Evolutionary conservation across 148 eudicot species (phyloP).

Genomic region (Chenopodium quinoa): DNA sequence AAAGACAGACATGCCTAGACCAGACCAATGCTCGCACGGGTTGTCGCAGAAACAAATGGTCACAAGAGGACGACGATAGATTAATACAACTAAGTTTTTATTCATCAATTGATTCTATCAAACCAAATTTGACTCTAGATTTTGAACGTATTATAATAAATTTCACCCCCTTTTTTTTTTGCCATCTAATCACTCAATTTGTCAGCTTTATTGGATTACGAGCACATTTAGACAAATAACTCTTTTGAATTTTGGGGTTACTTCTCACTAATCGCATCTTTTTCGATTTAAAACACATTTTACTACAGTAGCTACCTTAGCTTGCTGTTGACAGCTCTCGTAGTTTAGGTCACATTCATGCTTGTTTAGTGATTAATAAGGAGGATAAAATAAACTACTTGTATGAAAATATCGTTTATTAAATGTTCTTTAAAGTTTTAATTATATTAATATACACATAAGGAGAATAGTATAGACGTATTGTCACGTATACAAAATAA

Average conservation of each 20-base stretch:
- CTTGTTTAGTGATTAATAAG: background rate
- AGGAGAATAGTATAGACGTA: too few species aligned
- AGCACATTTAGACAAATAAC: constrained; percentile 12
- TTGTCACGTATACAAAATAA: too few species aligned
- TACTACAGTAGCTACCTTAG: background rate
- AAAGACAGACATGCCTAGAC: background rate
- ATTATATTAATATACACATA: too few species aligned
- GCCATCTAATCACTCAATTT: constrained; percentile 16
- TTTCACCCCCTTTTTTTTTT: background rate
- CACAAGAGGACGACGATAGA: background rate
- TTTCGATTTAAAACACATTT: constrained; percentile 6
- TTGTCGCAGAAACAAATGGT: constrained; percentile 3
- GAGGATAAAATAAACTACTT: too few species aligned
- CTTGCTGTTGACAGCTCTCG: constrained; percentile 1
- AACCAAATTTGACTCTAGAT: background rate
- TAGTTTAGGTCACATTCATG: constrained; percentile 2
- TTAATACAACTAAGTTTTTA: background rate
- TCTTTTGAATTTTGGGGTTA: constrained; percentile 12
- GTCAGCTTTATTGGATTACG: constrained; percentile 28
- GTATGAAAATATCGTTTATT: too few species aligned
- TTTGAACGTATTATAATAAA: background rate
- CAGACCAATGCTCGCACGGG: background rate
- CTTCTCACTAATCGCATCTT: constrained; percentile 19
- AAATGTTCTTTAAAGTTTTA: too few species aligned
- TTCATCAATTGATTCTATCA: background rate